phyloP scores from a whole-genome alignment of 2,329 filamentous ascomycete species.

The Colletotrichum australisinense region DNA sequence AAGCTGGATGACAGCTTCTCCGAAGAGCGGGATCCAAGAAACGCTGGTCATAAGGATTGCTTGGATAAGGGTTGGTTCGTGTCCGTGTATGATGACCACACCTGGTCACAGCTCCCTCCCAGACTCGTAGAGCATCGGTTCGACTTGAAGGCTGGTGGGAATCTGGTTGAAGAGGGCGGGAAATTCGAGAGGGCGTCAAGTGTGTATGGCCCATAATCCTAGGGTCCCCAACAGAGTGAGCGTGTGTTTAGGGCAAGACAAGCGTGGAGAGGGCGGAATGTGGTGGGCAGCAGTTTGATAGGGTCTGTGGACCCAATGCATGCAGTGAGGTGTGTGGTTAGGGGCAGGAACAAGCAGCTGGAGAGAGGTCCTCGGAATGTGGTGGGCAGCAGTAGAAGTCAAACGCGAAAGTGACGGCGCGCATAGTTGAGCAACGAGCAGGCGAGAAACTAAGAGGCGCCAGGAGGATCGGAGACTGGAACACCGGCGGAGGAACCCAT shows the following conservation, averaged over 20 bases:
- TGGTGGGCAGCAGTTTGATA: slow-evolving; percentile 43
- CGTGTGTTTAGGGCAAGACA: slow-evolving; percentile 36
- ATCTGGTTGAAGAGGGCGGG: slow-evolving; percentile 5
- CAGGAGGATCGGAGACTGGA: slow-evolving; percentile 21
- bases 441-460: slow-evolving; percentile 13
- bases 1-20: slow-evolving; percentile 24
- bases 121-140: slow-evolving; percentile 10
- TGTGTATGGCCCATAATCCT: slow-evolving; percentile 32
- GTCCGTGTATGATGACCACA: slow-evolving; percentile 25
- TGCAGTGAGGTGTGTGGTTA: too few species aligned
- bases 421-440: slow-evolving; percentile 30
- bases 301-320: too few species aligned
- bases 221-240: slow-evolving; percentile 16
- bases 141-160: slow-evolving; percentile 22
- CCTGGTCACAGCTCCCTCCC: slow-evolving; percentile 30
- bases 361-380: too few species aligned
- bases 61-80: slow-evolving; percentile 23
- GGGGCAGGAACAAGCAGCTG: too few species aligned
- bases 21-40: slow-evolving; percentile 21
- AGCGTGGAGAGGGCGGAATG: slow-evolving; percentile 39
- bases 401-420: slow-evolving; percentile 32
- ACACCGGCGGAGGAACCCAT: slow-evolving; percentile 13
- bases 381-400: slow-evolving; percentile 40
- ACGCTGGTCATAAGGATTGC: slow-evolving; percentile 8
- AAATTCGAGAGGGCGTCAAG: slow-evolving; percentile 17